Percentiles rank a stretch among this genome's conserved stretches.
Conservation (phyloP, 495 filamentous ascomycete species). For the Lineolata rhizophorae region DNA sequence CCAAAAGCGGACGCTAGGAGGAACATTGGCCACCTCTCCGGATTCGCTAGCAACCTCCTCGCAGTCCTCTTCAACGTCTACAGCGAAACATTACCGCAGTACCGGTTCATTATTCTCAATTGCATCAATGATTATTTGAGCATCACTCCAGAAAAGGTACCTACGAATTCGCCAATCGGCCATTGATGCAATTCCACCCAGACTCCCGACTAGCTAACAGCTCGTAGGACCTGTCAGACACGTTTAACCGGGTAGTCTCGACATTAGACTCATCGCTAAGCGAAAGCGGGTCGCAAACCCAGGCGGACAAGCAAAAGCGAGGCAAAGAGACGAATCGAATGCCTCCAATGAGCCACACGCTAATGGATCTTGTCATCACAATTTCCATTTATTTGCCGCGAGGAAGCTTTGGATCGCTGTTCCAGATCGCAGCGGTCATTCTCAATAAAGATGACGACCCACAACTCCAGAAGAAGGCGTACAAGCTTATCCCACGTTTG, state of each 20-base stretch:
- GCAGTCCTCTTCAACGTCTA: slow-evolving; percentile 97
- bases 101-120: slow-evolving; percentile 67
- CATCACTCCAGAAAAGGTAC: slow-evolving; percentile 47
- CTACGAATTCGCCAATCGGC: no score
- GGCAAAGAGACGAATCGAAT: slow-evolving; percentile 35
- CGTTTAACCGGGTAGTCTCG: slow-evolving; percentile 60
- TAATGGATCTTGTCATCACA: slow-evolving; percentile 90
- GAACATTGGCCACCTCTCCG: slow-evolving; percentile 57
- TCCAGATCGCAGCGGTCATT: slow-evolving; percentile 60
- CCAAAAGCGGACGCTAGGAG: slow-evolving; percentile 49
- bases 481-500: slow-evolving; percentile 84
- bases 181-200: not conserved
- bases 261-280: slow-evolving; percentile 61
- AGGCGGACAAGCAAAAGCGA: slow-evolving; percentile 34
- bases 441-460: slow-evolving; percentile 59
- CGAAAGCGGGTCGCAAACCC: slow-evolving; percentile 28
- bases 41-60: slow-evolving; percentile 65
- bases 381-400: slow-evolving; percentile 83
- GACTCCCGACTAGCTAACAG: slow-evolving; percentile 10
- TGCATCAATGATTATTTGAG: slow-evolving; percentile 89
- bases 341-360: slow-evolving; percentile 82
- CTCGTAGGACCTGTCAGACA: slow-evolving; percentile 55
- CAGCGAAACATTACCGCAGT: slow-evolving; percentile 81
- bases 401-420: slow-evolving; percentile 57
- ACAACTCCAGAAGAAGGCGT: slow-evolving; percentile 97